Evolutionary conservation across 1,284 basidiomycete genomes (phyloP), one percentile per base, ranked within the genome.

Genomic region (Microbotryum scabiosae): DNA sequence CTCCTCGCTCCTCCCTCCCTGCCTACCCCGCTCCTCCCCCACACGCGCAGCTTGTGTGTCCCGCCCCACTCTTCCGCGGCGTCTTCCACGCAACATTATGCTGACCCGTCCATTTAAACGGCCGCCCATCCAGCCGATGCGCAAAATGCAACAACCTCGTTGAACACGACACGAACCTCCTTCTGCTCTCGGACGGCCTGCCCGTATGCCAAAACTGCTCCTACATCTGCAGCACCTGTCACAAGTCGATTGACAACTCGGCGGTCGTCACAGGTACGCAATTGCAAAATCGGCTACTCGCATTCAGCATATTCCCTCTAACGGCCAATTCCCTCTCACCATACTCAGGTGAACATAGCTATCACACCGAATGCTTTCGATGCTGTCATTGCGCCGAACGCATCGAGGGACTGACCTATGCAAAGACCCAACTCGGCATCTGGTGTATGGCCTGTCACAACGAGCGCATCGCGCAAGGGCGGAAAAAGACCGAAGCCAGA

Each of bases 331-430:
- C 47, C 21, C 21, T 6, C 14, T 20, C 8, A 28, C 59, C 62
- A 56, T 61, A 52, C 57, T 25, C 64, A 59, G 92, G 94, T 60
- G 92, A 98, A 76, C 94, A 97, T 75, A 92, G 91, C 1, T 98
- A 97, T 72, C 94, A 98, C 75, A 93, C 94, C 3, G 88, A 93
- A 70, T 98, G 94, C 79, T 98, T 98, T 81, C 93, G 92, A 69
- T 98, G 94, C 78, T 87, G 91, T 70, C 87, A 92, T 45, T 98
- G 94, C 79, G 85, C 85, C 73, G 86, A 87, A 73, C 83, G 90
- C 62, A 98, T 98, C 70, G 93, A 97, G 76, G 94, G 98, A 75
- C 84, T 98, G 56, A 90, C 97, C 60, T 98, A 97, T 71, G 96
- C 94, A 59, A 98, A 97, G 79, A 98, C 96, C 1, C 90, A 85